Conservation (phyloP, 352 stramenopile genomes). For the Hyaloperonospora arabidopsidis region DNA sequence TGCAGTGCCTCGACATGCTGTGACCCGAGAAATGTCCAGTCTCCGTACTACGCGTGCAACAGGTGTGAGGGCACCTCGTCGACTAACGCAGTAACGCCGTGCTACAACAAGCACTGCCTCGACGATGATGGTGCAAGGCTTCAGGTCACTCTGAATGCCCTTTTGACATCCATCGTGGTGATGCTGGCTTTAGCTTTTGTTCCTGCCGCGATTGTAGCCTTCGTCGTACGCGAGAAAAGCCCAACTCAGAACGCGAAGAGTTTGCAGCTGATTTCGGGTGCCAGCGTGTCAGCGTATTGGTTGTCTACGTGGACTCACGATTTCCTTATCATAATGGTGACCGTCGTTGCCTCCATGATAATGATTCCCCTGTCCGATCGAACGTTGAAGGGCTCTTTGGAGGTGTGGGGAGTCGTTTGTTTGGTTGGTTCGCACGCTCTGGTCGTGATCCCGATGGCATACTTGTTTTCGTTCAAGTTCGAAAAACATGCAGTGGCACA, state of each 20-base stretch:
- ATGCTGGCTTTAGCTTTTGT: conserved; percentile 69
- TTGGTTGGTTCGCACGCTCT: conserved; percentile 41
- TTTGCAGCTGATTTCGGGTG: conserved; percentile 56
- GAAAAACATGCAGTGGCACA: conserved; percentile 52
- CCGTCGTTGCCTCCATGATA: conserved; percentile 35
- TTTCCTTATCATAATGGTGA: conserved; percentile 31
- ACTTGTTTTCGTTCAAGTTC: conserved; percentile 57
- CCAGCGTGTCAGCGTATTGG: conserved; percentile 51
- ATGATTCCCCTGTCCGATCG: conserved; percentile 33
- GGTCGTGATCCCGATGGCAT: conserved; percentile 49
- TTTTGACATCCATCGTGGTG: conserved; percentile 50
- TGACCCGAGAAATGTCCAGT: conserved; percentile 26
- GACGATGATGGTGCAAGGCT: conserved; percentile 47
- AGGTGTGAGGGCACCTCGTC: conserved; percentile 23
- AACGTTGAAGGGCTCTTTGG: conserved; percentile 24
- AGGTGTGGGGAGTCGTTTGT: conserved; percentile 34
- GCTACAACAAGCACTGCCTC: conserved; percentile 45
- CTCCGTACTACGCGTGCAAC: conserved; percentile 43
- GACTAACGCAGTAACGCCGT: conserved; percentile 18
- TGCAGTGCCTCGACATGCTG: conserved; percentile 41
- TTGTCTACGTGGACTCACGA: conserved; percentile 52
- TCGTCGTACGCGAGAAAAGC: conserved; percentile 58
- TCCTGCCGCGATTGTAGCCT: conserved; percentile 52
- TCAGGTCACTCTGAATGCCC: conserved; percentile 53
- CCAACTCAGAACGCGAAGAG: conserved; percentile 56